phyloP scores from a whole-genome alignment of 2,329 filamentous ascomycete genomes.

The Apiospora pterosperma region DNA sequence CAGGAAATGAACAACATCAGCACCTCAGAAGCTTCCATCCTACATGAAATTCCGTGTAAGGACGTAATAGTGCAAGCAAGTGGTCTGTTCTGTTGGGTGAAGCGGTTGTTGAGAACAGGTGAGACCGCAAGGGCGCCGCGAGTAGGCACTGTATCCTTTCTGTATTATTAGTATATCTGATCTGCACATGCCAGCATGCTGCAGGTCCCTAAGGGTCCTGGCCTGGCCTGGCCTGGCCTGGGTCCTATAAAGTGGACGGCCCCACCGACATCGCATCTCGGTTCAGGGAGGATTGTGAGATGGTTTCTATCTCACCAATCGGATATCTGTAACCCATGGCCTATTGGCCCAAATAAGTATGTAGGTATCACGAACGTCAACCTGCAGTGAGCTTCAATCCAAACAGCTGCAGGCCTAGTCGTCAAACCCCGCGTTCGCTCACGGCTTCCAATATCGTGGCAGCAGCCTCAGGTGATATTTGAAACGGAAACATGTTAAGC shows the following conservation, averaged over 20 bases:
- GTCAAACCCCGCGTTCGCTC: background rate
- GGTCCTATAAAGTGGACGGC: background rate
- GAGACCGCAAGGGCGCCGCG: background rate
- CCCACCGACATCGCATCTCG: background rate
- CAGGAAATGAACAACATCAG: background rate
- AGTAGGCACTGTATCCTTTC: too few species aligned
- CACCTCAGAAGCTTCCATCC: background rate
- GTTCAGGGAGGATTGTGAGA: background rate
- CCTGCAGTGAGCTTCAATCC: background rate
- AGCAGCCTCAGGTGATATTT: background rate
- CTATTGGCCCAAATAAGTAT: background rate
- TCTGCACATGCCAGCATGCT: background rate
- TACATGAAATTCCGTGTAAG: background rate
- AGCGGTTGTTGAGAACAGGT: background rate
- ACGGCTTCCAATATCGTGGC: background rate
- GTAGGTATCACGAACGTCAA: background rate
- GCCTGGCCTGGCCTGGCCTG: background rate
- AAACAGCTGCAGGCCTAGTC: background rate
- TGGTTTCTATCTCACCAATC: background rate
- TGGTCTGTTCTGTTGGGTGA: background rate
- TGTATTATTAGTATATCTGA: background rate
- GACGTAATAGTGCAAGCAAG: background rate
- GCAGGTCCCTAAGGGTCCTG: conserved; percentile 2
- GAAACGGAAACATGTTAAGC: background rate
- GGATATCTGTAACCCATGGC: background rate